phyloP scores from a whole-genome alignment of 2,329 filamentous ascomycete genomes.

The Aspergillus sp. region DNA sequence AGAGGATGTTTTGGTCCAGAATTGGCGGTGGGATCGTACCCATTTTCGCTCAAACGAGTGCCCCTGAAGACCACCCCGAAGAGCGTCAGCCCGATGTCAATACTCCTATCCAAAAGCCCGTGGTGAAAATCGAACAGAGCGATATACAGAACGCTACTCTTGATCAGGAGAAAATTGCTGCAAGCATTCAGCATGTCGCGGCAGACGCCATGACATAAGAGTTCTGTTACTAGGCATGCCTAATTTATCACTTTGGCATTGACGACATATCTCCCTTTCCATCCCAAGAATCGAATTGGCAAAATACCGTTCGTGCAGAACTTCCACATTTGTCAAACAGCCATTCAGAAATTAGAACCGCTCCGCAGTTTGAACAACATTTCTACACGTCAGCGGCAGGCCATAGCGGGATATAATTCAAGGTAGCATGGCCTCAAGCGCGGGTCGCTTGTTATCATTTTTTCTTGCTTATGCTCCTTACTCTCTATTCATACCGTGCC shows the following conservation, averaged over 20 bases:
- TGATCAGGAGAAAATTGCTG: slow-evolving; percentile 6
- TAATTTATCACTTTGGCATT: neutral
- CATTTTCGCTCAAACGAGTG: slow-evolving; percentile 40
- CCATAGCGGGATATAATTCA: neutral
- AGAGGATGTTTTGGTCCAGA: slow-evolving; percentile 96
- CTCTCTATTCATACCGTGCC: neutral
- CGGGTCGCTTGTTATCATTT: neutral
- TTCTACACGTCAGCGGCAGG: neutral
- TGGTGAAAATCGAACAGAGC: slow-evolving; percentile 1
- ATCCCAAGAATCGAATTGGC: neutral
- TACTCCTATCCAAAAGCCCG: neutral
- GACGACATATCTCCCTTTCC: neutral
- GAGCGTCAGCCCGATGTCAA: slow-evolving; percentile 10
- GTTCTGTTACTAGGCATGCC: neutral
- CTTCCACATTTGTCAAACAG: neutral
- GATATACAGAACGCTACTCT: slow-evolving; percentile 3
- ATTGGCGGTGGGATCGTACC: slow-evolving; percentile 90
- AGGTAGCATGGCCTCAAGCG: neutral
- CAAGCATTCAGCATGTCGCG: neutral
- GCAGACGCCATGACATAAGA: neutral
- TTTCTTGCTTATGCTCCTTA: neutral
- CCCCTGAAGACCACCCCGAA: neutral
- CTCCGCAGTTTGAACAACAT: neutral
- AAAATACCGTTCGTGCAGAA: neutral
- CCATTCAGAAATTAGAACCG: neutral